Percentiles rank a stretch among this genome's conserved stretches.
Evolutionary conservation across 805 yeast species (phyloP).

Genomic region (Zygosaccharomyces bailii): DNA sequence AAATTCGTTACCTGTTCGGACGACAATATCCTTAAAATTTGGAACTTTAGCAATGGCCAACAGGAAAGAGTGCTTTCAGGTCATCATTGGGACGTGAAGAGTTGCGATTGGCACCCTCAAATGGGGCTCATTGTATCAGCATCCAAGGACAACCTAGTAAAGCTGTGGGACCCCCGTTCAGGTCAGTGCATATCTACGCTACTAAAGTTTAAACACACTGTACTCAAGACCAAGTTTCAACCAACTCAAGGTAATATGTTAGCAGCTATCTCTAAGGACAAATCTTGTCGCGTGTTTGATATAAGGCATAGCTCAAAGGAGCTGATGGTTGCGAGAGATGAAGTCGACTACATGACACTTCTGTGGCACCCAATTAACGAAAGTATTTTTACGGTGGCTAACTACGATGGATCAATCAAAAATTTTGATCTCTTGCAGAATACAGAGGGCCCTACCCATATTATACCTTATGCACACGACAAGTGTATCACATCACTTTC

Average conservation of each 20-base stretch:
- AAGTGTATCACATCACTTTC: slow-evolving; percentile 86
- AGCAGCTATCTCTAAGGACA: slow-evolving; percentile 86
- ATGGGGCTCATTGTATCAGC: slow-evolving; percentile 87
- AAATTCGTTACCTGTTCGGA: slow-evolving; percentile 94
- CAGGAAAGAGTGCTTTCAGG: slow-evolving; percentile 81
- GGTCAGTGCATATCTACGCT: slow-evolving; percentile 72
- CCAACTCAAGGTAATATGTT: slow-evolving; percentile 69
- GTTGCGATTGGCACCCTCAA: slow-evolving; percentile 94
- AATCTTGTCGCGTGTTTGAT: slow-evolving; percentile 84
- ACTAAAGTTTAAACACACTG: slow-evolving; percentile 91
- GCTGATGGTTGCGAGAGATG: slow-evolving; percentile 68
- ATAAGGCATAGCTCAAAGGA: slow-evolving; percentile 75
- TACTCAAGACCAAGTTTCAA: slow-evolving; percentile 82
- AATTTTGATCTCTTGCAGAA: slow-evolving; percentile 55
- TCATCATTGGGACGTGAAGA: slow-evolving; percentile 98
- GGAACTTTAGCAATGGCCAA: slow-evolving; percentile 88
- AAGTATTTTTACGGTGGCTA: slow-evolving; percentile 74
- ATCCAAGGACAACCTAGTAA: slow-evolving; percentile 89
- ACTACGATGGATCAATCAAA: slow-evolving; percentile 82
- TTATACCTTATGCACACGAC: slow-evolving; percentile 90
- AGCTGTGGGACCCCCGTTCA: slow-evolving; percentile 94
- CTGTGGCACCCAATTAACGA: slow-evolving; percentile 93
- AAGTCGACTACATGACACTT: slow-evolving; percentile 78
- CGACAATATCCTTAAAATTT: slow-evolving; percentile 83
- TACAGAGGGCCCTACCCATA: slow-evolving; percentile 45